These are phyloP conservation scores for Clavaria fumosa DNA, from an alignment of 768 basidiomycete species.

Conservation along the genomic window DNA sequence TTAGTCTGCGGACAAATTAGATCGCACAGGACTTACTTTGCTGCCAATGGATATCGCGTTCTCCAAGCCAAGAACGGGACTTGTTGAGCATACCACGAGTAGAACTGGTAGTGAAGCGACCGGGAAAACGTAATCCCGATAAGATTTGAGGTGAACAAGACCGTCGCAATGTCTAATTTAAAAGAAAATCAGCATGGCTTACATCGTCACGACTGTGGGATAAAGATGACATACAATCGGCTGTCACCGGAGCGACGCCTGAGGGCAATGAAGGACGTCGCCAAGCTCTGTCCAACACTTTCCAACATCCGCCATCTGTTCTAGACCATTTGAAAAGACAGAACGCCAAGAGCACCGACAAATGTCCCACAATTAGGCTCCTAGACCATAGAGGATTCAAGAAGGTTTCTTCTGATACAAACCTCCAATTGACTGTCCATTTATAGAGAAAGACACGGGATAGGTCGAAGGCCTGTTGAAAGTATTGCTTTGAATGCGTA, in stretches of 20 bases:
- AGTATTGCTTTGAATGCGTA: slow-evolving; percentile 45
- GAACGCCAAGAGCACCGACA: slow-evolving; percentile 42
- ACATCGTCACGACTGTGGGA: neutral
- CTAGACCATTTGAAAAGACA: slow-evolving; percentile 66
- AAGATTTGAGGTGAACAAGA: slow-evolving; percentile 83
- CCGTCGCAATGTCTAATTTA: slow-evolving; percentile 50
- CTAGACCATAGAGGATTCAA: slow-evolving; percentile 45
- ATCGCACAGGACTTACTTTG: slow-evolving; percentile 36
- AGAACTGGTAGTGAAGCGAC: slow-evolving; percentile 96
- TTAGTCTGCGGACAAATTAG: slow-evolving; percentile 4
- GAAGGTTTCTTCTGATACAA: slow-evolving; percentile 66
- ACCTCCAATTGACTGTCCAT: slow-evolving; percentile 98
- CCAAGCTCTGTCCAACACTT: slow-evolving; percentile 40
- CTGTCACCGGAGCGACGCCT: slow-evolving; percentile 27
- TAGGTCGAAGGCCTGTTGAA: slow-evolving; percentile 71
- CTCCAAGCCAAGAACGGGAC: slow-evolving; percentile 72
- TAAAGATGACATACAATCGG: slow-evolving; percentile 40
- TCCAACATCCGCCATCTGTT: slow-evolving; percentile 48
- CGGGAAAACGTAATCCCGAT: slow-evolving; percentile 87
- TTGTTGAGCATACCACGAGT: slow-evolving; percentile 92
- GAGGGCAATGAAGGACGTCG: slow-evolving; percentile 35
- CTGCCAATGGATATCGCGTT: slow-evolving; percentile 41
- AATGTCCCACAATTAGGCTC: slow-evolving; percentile 52
- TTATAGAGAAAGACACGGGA: slow-evolving; percentile 80
- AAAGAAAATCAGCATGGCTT: slow-evolving; percentile 8